These are phyloP conservation scores for Suhomyces prunicola DNA, from an alignment of 805 yeast species.

Conservation along the genomic window DNA sequence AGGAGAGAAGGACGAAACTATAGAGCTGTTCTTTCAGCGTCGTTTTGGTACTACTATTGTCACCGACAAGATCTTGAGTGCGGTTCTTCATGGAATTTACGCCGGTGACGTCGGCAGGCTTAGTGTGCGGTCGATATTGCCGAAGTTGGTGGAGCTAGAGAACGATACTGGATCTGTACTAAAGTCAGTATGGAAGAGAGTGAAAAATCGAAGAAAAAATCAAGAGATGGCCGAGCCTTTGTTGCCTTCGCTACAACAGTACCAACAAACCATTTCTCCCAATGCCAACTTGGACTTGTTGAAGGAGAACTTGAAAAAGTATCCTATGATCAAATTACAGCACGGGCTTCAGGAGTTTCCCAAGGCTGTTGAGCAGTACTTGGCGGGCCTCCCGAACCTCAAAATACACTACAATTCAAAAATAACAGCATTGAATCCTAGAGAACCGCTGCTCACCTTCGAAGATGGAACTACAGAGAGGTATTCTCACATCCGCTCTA, in stretches of 20 bases:
- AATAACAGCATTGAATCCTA: constrained; percentile 18
- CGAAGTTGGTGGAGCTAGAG: constrained; percentile 56
- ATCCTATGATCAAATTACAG: constrained; percentile 59
- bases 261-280: constrained; percentile 40
- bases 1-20: constrained; percentile 47
- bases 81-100: constrained; percentile 83
- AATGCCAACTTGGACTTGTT: constrained; percentile 36
- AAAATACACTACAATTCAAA: constrained; percentile 28
- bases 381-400: constrained; percentile 41
- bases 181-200: constrained; percentile 39
- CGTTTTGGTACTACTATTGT: constrained; percentile 59
- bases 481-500: constrained; percentile 59
- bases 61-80: constrained; percentile 65
- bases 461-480: constrained; percentile 8
- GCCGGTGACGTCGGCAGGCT: constrained; percentile 67
- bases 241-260: constrained; percentile 26
- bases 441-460: not conserved
- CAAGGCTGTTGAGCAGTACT: constrained; percentile 32
- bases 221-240: not conserved
- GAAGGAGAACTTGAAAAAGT: constrained; percentile 40
- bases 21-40: constrained; percentile 62
- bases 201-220: constrained; percentile 11
- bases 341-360: constrained; percentile 60
- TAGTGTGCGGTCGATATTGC: constrained; percentile 62
- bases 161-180: constrained; percentile 55